Evolutionary conservation across 2,329 filamentous ascomycete genomes (phyloP).

Genomic region (Metarhizium album): DNA sequence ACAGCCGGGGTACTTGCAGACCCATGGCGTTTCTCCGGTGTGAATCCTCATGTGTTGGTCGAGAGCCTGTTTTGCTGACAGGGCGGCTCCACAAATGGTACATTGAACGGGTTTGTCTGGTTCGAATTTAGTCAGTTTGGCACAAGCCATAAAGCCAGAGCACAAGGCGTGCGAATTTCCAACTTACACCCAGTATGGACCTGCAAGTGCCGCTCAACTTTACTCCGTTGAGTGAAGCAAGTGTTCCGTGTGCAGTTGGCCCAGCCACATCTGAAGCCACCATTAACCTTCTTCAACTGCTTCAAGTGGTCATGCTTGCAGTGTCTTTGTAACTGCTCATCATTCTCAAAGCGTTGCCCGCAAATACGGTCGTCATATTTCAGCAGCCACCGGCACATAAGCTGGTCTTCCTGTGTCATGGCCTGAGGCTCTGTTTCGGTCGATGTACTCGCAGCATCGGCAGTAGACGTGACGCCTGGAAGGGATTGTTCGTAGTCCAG

Average conservation of each 20-base stretch:
- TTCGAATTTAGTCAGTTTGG: background rate
- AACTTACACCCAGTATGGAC: conserved; percentile 53
- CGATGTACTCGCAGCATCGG: background rate
- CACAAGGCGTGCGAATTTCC: background rate
- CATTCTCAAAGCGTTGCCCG: conserved; percentile 26
- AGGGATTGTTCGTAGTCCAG: conserved; percentile 13
- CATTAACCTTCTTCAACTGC: conserved; percentile 28
- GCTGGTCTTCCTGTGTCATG: conserved; percentile 15
- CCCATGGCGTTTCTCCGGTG: conserved; percentile 53
- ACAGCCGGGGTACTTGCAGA: conserved; percentile 40
- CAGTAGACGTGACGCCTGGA: background rate
- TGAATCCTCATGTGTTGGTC: conserved; percentile 58
- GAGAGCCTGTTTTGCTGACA: conserved; percentile 58
- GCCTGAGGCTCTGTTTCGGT: conserved; percentile 8
- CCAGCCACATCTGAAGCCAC: conserved; percentile 47
- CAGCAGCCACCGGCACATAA: conserved; percentile 23
- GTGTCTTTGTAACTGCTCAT: conserved; percentile 44
- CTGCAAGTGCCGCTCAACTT: conserved; percentile 54
- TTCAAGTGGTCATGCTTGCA: conserved; percentile 40
- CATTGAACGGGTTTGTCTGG: conserved; percentile 51
- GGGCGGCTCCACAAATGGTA: conserved; percentile 40
- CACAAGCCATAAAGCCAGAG: no score
- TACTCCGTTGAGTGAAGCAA: conserved; percentile 49
- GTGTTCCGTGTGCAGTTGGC: conserved; percentile 40
- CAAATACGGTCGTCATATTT: conserved; percentile 17